Percentiles rank a stretch among this genome's conserved stretches.
These are phyloP conservation scores for Aureobasidium pullulans DNA, from an alignment of 2,329 filamentous ascomycete genomes.

Conservation along the genomic window DNA sequence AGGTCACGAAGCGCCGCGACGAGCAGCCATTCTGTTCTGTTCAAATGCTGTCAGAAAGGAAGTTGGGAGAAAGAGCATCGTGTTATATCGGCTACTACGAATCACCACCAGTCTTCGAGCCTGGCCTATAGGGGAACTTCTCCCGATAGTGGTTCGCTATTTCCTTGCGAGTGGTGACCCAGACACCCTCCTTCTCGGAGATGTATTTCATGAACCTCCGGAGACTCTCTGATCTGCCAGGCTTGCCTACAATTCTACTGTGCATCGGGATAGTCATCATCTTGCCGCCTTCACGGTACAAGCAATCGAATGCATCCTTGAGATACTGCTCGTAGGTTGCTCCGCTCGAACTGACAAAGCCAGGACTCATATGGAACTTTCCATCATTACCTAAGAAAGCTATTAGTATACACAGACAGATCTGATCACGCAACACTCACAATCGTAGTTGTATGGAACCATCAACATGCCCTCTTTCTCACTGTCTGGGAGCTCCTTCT, in stretches of 20 bases:
- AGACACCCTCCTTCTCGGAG: slow-evolving; percentile 34
- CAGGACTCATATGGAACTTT: slow-evolving; percentile 39
- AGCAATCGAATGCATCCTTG: slow-evolving; percentile 33
- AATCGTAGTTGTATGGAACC: slow-evolving; percentile 46
- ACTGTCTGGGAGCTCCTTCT: slow-evolving; percentile 33
- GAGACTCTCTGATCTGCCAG: slow-evolving; percentile 33
- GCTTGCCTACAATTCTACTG: slow-evolving; percentile 35
- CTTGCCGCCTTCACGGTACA: slow-evolving; percentile 36
- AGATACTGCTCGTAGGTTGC: slow-evolving; percentile 35
- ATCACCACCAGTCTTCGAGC: background rate
- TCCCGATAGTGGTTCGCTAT: slow-evolving; percentile 36
- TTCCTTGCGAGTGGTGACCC: slow-evolving; percentile 37
- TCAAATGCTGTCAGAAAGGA: too few relatives aligned
- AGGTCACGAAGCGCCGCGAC: too few relatives aligned
- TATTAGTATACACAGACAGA: background rate
- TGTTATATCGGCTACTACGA: background rate
- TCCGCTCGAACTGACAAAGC: slow-evolving; percentile 34
- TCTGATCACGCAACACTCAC: slow-evolving; percentile 19
- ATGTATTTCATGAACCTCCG: slow-evolving; percentile 35
- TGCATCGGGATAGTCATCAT: slow-evolving; percentile 39
- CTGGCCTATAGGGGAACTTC: slow-evolving; percentile 32
- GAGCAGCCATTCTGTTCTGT: too few relatives aligned
- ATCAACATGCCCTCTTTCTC: slow-evolving; percentile 44
- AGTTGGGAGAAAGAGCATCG: background rate
- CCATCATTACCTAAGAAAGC: slow-evolving; percentile 30